Conservation (phyloP, 805 yeast species). For the Starmerella gropengiesseri region DNA sequence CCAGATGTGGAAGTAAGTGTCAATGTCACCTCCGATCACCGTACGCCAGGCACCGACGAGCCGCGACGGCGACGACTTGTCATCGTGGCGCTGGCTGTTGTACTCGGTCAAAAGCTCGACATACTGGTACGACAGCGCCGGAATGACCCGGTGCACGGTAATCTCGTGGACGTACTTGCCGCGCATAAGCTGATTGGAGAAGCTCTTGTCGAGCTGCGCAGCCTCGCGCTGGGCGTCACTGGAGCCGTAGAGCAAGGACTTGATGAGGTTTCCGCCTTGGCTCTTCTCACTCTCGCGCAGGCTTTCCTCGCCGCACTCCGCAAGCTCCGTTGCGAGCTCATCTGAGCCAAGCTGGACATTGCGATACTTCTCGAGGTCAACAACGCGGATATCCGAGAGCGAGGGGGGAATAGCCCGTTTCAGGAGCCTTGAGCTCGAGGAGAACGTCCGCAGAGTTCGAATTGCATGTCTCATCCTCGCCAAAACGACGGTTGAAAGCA, state of each 20-base stretch:
- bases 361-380: slow-evolving; percentile 27
- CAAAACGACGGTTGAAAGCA: background rate
- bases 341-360: slow-evolving; percentile 19
- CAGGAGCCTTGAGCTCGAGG: background rate
- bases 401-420: slow-evolving; percentile 24
- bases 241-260: slow-evolving; percentile 34
- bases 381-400: slow-evolving; percentile 27
- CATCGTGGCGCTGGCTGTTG: background rate
- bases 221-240: slow-evolving; percentile 29
- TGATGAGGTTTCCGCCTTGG: slow-evolving; percentile 23
- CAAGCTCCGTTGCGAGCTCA: slow-evolving; percentile 9
- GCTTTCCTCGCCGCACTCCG: slow-evolving; percentile 6
- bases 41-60: slow-evolving; percentile 37
- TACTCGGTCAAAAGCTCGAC: slow-evolving; percentile 26
- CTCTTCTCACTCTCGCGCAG: background rate
- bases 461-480: background rate
- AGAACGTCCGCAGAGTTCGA: background rate
- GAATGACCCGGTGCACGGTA: slow-evolving; percentile 31
- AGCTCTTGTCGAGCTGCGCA: slow-evolving; percentile 29
- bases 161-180: slow-evolving; percentile 37
- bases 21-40: slow-evolving; percentile 33
- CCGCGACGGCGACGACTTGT: slow-evolving; percentile 30
- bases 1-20: slow-evolving; percentile 35
- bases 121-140: slow-evolving; percentile 31
- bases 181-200: slow-evolving; percentile 30